Conservation (phyloP, 176 grass and related monocot genomes). For the Rhynchospora pubera region DNA sequence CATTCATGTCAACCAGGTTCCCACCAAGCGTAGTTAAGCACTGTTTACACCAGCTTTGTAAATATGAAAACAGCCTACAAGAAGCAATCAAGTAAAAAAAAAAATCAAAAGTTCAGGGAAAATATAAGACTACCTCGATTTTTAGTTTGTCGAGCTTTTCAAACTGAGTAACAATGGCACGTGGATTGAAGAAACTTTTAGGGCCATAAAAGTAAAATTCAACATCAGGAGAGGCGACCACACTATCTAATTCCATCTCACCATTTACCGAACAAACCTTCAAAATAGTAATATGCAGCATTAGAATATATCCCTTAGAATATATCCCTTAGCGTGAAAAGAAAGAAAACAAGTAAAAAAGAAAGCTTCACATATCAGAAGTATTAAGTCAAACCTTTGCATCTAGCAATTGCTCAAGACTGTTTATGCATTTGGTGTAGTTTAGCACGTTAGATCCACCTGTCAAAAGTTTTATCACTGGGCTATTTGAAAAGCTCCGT, state of each 20-base stretch:
- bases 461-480: conserved; percentile 27
- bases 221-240: conserved; percentile 67
- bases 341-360: background rate
- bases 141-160: conserved; percentile 61
- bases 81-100: background rate
- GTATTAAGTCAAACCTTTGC: conserved; percentile 54
- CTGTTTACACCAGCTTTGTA: conserved; percentile 32
- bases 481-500: background rate
- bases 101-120: conserved; percentile 23
- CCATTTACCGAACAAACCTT: conserved; percentile 76
- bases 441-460: conserved; percentile 58
- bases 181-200: conserved; percentile 25
- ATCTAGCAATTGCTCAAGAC: conserved; percentile 81
- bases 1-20: conserved; percentile 46
- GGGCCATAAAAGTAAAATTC: conserved; percentile 61
- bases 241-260: conserved; percentile 64
- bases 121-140: conserved; percentile 39
- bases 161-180: conserved; percentile 30
- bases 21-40: conserved; percentile 46
- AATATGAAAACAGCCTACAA: conserved; percentile 1
- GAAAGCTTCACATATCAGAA: conserved; percentile 1
- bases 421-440: conserved; percentile 95
- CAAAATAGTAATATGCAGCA: conserved; percentile 24
- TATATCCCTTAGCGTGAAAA: background rate
- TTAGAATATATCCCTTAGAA: conserved; percentile 10